Base-by-base conservation (phyloP, 2,329 filamentous ascomycete species). In the Microcera coccophila region DNA sequence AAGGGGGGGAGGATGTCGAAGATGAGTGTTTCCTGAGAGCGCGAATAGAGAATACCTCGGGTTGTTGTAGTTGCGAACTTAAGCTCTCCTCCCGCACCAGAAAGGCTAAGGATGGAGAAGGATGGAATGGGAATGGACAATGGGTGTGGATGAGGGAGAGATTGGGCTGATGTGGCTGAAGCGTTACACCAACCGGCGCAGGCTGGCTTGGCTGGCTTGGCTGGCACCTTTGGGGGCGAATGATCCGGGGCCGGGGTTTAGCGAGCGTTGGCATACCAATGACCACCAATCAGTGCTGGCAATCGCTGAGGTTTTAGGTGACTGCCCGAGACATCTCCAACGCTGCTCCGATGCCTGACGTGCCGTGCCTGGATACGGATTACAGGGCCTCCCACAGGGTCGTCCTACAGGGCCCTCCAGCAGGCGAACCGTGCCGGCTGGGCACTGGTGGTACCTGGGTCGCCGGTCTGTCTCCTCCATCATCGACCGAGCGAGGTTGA, bases 151-250 rank as follows among this genome's bases (percentile, higher is more conserved):
- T 41, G 34, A 40, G 47, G 41, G 41, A 42, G 36, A 45, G 36
- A 36, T 53, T 51, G 48, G 38, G 50, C 41, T 53, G 47, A 45
- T 53, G 50, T 53, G 50, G 50, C 50, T 53, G 50, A 53, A 48
- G 32, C 19, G 26, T 36, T 24, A 41, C 44, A 37, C n/a, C n/a
- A n/a, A n/a, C 34, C 33, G 33, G 11, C 39, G 14, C 20, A 11
- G 21, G 28, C 28, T 31, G 38, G 31, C 33, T 39, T 39, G 38
- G 38, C 24, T 39, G 29, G 24, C 11, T 35, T 3, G 38, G 19
- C 21, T 26, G 38, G 38, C 19, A 22, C 18, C 37, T 39, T 35
- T 21, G 22, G 12, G 22, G 22, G 7, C 12, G 22, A 26, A 26
- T 26, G 22, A 26, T 26, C 22, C 22, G 22, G 22, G 22, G 22